Percentiles rank a stretch among this genome's conserved stretches.
Evolutionary conservation across 805 yeast species (phyloP).

Genomic region (Candida argentea): DNA sequence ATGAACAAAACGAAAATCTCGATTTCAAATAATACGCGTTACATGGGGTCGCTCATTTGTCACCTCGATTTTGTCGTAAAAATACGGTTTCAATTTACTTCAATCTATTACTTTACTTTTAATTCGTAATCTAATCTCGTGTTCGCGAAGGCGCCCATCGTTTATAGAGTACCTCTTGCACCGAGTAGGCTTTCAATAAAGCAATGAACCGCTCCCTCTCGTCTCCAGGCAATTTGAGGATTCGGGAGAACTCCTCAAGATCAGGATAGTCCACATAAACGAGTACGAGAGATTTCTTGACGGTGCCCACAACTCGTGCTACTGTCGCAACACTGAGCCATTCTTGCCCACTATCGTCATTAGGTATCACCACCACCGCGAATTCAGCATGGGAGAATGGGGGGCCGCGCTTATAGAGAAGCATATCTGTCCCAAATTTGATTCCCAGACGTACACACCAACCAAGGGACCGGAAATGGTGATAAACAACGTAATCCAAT

Average conservation of each 20-base stretch:
- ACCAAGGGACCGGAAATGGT: slow-evolving; percentile 78
- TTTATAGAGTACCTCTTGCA: slow-evolving; percentile 59
- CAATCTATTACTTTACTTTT: neutral
- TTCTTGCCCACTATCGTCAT: slow-evolving; percentile 31
- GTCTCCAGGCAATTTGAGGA: slow-evolving; percentile 9
- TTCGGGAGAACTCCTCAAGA: slow-evolving; percentile 16
- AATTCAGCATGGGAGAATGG: slow-evolving; percentile 93
- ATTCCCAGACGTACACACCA: slow-evolving; percentile 94
- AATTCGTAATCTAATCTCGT: slow-evolving; percentile 42
- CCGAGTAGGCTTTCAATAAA: slow-evolving; percentile 33
- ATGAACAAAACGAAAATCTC: too few relatives aligned
- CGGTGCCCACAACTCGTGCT: slow-evolving; percentile 79
- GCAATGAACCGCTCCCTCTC: slow-evolving; percentile 11
- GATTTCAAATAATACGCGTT: too few relatives aligned
- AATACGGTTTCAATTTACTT: neutral
- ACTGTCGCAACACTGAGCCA: slow-evolving; percentile 51
- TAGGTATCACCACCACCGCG: slow-evolving; percentile 46
- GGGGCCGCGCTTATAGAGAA: slow-evolving; percentile 85
- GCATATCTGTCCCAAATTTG: slow-evolving; percentile 82
- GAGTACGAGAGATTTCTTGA: slow-evolving; percentile 65
- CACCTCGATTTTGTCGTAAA: too few relatives aligned
- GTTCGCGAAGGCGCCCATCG: slow-evolving; percentile 85
- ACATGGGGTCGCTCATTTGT: too few relatives aligned
- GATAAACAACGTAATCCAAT: slow-evolving; percentile 61
- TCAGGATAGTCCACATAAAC: slow-evolving; percentile 53